Percentiles rank a stretch among this genome's conserved stretches.
These are phyloP conservation scores for Lactifluus volemus DNA, from an alignment of 768 basidiomycete genomes.

Conservation along the genomic window DNA sequence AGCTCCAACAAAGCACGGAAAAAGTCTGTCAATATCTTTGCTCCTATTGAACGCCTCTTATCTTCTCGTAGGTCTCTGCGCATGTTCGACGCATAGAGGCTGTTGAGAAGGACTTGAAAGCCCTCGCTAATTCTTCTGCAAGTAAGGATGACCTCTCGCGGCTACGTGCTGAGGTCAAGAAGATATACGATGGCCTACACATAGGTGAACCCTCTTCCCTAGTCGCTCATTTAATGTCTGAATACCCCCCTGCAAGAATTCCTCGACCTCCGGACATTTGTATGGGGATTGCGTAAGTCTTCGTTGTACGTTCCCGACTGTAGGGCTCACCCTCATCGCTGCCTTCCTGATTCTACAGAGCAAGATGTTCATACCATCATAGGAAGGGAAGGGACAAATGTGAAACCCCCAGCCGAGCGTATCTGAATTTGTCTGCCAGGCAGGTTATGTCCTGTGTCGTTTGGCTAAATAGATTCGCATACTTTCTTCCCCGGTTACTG, in stretches of 20 bases:
- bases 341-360: constrained; percentile 35
- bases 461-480: not conserved
- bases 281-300: constrained; percentile 81
- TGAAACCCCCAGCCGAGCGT: constrained; percentile 29
- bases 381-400: constrained; percentile 56
- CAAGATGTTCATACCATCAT: constrained; percentile 70
- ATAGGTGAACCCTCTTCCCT: constrained; percentile 43
- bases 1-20: constrained; percentile 74
- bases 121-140: constrained; percentile 52
- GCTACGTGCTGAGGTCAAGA: constrained; percentile 76
- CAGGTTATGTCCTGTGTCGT: not conserved
- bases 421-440: constrained; percentile 4
- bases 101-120: constrained; percentile 84
- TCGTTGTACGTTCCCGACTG: not conserved
- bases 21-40: constrained; percentile 39
- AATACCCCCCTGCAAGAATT: constrained; percentile 44
- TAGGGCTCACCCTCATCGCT: not conserved
- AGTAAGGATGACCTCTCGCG: constrained; percentile 75
- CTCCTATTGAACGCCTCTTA: not conserved
- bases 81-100: constrained; percentile 76
- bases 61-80: constrained; percentile 53
- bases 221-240: not conserved
- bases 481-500: not conserved
- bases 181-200: constrained; percentile 75
- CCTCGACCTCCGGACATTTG: constrained; percentile 69